These are phyloP conservation scores for Fraxinus albicans DNA, from an alignment of 305 asterid genomes.

Conservation along the genomic window DNA sequence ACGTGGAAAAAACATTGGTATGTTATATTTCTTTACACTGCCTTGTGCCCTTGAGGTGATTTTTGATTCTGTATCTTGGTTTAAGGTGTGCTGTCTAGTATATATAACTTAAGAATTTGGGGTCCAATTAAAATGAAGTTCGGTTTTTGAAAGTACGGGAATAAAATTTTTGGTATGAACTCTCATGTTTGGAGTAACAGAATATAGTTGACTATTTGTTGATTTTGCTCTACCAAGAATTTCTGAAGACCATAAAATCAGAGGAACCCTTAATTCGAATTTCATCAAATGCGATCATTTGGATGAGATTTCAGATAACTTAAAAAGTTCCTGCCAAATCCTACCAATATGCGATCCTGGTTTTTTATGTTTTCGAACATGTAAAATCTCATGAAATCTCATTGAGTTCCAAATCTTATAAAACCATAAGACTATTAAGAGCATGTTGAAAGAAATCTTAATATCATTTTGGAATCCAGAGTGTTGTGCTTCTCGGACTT, in stretches of 20 bases:
- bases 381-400: background rate
- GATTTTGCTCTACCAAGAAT: background rate
- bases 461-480: background rate
- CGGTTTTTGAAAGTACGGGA: background rate
- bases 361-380: background rate
- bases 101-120: background rate
- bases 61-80: background rate
- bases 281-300: background rate
- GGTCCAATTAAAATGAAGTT: background rate
- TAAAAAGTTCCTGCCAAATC: background rate
- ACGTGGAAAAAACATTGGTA: conserved; percentile 48
- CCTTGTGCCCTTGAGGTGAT: background rate
- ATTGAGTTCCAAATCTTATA: background rate
- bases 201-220: background rate
- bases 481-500: background rate
- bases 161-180: background rate
- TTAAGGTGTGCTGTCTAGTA: background rate
- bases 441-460: background rate
- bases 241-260: background rate
- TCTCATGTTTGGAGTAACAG: background rate
- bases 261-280: background rate
- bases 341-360: background rate
- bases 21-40: background rate
- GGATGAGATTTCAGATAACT: background rate
- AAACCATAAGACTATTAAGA: background rate